These are phyloP conservation scores for Cercospora citrullina DNA, from an alignment of 2,329 filamentous ascomycete genomes.

Conservation along the genomic window DNA sequence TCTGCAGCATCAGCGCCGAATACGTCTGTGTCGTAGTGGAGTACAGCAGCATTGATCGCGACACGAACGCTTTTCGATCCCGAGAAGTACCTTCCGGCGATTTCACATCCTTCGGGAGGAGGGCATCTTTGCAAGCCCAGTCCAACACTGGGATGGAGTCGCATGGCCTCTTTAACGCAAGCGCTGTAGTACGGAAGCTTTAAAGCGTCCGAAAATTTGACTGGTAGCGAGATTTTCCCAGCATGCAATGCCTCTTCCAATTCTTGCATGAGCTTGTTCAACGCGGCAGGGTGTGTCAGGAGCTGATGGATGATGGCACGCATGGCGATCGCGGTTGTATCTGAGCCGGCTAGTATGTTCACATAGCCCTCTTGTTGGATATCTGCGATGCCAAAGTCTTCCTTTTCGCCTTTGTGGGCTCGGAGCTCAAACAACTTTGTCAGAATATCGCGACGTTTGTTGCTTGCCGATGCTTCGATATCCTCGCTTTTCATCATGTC, in stretches of 20 bases:
- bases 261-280: neutral
- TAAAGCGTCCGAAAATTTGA: neutral
- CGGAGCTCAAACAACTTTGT: neutral
- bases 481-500: neutral
- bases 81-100: neutral
- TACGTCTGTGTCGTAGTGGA: neutral
- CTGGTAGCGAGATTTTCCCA: neutral
- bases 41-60: neutral
- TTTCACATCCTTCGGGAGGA: neutral
- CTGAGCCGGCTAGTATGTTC: neutral
- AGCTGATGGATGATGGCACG: constrained; percentile 1
- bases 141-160: neutral
- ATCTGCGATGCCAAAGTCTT: neutral
- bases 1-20: neutral
- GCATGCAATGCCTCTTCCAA: neutral
- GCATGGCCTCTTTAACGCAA: neutral
- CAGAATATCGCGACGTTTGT: neutral
- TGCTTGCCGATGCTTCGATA: neutral
- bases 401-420: neutral
- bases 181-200: neutral
- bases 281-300: neutral
- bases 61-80: neutral
- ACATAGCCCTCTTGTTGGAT: neutral
- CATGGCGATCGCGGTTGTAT: constrained; percentile 5
- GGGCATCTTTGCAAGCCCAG: neutral